Base-by-base conservation (phyloP, 1,139 yeast species). In the Candida gigantensis region DNA sequence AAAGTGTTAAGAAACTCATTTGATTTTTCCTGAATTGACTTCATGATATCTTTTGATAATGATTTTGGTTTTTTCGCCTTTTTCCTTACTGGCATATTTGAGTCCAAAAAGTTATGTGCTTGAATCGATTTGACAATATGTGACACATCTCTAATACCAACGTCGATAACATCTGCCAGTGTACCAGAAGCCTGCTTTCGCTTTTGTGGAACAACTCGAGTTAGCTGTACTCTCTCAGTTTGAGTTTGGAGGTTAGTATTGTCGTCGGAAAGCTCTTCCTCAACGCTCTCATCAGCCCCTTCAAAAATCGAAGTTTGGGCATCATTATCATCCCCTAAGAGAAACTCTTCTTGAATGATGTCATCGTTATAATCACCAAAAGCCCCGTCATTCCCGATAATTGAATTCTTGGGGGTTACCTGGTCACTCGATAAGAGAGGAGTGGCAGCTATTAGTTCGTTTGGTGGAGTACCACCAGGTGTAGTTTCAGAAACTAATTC, bases 1-100 rank as follows among this genome's bases (percentile, higher is more conserved):
- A 72, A 56, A 17, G 57, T 58, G 20, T 50, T 50, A 7, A 73
- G 45, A 41, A 74, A 73, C 2, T 50, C 53, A 25, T 60, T 56
- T 1, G 64, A 53, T 28, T 50, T 52, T 15, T 41, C 44, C 31
- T 51, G 58, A 9, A 62, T 46, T 5, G 25, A 28, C 15, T 25
- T 30, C 2, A 40, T 7, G n/a, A 36, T 19, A 11, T 32, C 35
- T 10, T 14, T 35, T 6, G 37, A 17, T 2, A 26, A 14, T 12
- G 32, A 30, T 14, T 25, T 35, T 3, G 34, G 31, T 24, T 31
- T 34, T 13, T 20, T 31, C 6, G 4, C 5, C 12, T 34, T 34
- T 28, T 34, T 34, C 10, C 16, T 13, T 11, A 18, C 16, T 7
- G 24, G 24, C 12, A 24, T 10, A 3, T 28, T 28, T n/a, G 31